Evolutionary conservation across 495 filamentous ascomycete species (phyloP), one percentile per base, ranked within the genome.

Genomic region (Penicillium atrosanguineum): DNA sequence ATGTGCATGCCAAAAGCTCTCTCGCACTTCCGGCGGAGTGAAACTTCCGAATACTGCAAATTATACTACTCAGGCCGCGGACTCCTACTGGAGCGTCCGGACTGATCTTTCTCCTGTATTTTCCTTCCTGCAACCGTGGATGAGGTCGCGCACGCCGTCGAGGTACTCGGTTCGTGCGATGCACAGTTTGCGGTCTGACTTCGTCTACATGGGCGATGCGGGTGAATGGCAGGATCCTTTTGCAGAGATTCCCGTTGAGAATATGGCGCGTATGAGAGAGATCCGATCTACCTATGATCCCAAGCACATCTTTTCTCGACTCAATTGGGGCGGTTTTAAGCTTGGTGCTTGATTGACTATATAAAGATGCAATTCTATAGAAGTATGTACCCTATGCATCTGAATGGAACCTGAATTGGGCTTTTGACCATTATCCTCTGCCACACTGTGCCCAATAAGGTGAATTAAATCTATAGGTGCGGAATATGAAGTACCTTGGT

Each of bases 201-300:
- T 64, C 19, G 25, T 70, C 18, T 70, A 70, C 25, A 70, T 77
- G 59, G 73, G 74, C 11, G 75, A 75, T 53, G 71, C 73, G 4
- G 69, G 59, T 16, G 61, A 62, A 7, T 69, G 65, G 53, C 75
- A 77, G 59, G 61, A 74, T 50, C 67, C 71, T 0, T 73, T 75
- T 47, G 59, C 44, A 7, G 67, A 67, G 9, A 75, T 78, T 46
- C 75, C 73, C 0, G 9, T 1, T 6, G 65, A 68, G 48, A 74
- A 67, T 52, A 58, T 74, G 1, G 42, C 46, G 16, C 57, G 56
- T 4, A 61, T 79, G 63, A 59, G 50, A 26, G 48, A 58, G 9
- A 68, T 77, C 21, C 60, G 67, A 45, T 50, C 50, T 12, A 47
- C 52, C 18, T 74, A 73, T 56, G 78, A 79, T 58, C 71, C 71